phyloP scores from a whole-genome alignment of 2,329 filamentous ascomycete species.

The Thielaviopsis euricoi region DNA sequence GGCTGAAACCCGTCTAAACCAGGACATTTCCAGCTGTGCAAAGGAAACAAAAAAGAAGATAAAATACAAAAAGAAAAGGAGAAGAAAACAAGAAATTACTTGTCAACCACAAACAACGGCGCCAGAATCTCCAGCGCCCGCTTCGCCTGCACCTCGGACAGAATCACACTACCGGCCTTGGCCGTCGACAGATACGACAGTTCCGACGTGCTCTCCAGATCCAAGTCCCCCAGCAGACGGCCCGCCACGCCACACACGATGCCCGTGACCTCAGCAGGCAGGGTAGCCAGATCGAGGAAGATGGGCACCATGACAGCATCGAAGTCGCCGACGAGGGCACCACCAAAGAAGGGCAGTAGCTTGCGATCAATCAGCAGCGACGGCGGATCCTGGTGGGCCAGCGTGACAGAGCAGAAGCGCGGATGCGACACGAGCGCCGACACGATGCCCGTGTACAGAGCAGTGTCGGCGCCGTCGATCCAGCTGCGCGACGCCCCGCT shows the following conservation, averaged over 20 bases:
- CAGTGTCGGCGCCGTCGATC: constrained; percentile 44
- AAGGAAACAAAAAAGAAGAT: not conserved
- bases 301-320: constrained; percentile 66
- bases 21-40: no score
- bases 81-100: no score
- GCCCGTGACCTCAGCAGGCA: constrained; percentile 78
- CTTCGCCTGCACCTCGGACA: constrained; percentile 27
- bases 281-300: constrained; percentile 63
- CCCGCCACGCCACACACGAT: constrained; percentile 92
- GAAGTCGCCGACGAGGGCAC: constrained; percentile 59
- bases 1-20: no score
- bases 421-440: constrained; percentile 45
- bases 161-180: constrained; percentile 74
- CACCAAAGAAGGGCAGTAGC: constrained; percentile 48
- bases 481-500: constrained; percentile 23
- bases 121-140: constrained; percentile 52
- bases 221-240: constrained; percentile 57
- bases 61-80: not conserved
- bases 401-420: constrained; percentile 56
- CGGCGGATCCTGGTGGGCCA: constrained; percentile 57
- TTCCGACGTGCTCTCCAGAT: constrained; percentile 43
- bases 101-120: constrained; percentile 32
- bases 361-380: constrained; percentile 56
- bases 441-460: constrained; percentile 45
- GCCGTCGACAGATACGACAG: constrained; percentile 86